A percentile compares a stretch with the other conserved stretches of the same genome.
Conservation (phyloP, 495 filamentous ascomycete genomes). For the Penicillium verhagenii region DNA sequence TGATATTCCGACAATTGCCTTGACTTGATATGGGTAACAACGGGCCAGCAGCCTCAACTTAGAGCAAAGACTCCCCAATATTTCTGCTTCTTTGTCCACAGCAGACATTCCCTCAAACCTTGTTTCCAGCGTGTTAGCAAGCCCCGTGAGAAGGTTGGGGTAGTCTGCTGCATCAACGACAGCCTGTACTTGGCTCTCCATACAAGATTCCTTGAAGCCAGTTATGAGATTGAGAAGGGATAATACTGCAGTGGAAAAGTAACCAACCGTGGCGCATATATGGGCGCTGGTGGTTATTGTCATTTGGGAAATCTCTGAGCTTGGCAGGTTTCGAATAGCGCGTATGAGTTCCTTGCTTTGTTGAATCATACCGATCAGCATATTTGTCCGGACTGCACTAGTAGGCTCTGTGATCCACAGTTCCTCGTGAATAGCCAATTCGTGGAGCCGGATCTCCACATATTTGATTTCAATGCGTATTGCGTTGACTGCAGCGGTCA, state of each 20-base stretch:
- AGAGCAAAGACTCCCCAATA: conserved; percentile 17
- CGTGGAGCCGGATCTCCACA: conserved; percentile 14
- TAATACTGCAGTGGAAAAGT: conserved; percentile 12
- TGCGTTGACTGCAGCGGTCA: conserved; percentile 8
- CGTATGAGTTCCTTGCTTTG: conserved; percentile 15
- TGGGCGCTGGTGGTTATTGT: conserved; percentile 11
- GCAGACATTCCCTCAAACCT: conserved; percentile 13
- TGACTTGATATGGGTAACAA: conserved; percentile 21
- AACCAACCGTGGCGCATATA: conserved; percentile 17
- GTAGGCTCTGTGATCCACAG: conserved; percentile 14
- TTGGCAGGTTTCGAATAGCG: conserved; percentile 6
- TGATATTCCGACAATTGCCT: conserved; percentile 4
- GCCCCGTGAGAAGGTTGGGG: conserved; percentile 11
- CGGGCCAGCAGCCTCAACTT: conserved; percentile 16
- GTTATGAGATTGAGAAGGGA: conserved; percentile 13
- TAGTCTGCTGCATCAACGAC: conserved; percentile 18
- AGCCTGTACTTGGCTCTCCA: conserved; percentile 11
- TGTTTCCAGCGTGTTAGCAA: conserved; percentile 11
- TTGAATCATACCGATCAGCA: conserved; percentile 15
- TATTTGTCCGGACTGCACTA: conserved; percentile 9
- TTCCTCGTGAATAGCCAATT: conserved; percentile 15
- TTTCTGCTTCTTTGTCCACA: conserved; percentile 15
- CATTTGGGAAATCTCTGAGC: conserved; percentile 12
- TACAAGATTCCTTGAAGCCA: not conserved
- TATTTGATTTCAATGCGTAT: conserved; percentile 18